These are phyloP conservation scores for Polygonum maritimum DNA, from an alignment of 148 eudicot species.

Conservation along the genomic window DNA sequence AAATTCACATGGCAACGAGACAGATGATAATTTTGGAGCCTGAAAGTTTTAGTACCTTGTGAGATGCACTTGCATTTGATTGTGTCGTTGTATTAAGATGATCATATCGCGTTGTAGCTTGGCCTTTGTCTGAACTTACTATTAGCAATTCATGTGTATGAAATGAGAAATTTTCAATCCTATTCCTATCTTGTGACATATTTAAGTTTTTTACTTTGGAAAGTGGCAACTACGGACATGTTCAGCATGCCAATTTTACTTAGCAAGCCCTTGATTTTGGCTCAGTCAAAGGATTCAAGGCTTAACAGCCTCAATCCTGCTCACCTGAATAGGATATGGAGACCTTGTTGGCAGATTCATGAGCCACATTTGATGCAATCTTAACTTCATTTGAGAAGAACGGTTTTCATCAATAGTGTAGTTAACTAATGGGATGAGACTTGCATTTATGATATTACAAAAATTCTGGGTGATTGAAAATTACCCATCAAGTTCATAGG, in stretches of 20 bases:
- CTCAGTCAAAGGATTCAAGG: neutral
- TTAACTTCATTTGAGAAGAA: neutral
- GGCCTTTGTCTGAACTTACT: neutral
- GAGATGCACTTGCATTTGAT: constrained; percentile 1
- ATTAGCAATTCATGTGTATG: neutral
- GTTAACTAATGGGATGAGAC: neutral
- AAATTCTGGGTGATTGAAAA: neutral
- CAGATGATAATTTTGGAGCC: neutral
- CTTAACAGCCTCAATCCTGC: too few relatives aligned
- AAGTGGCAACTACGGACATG: neutral
- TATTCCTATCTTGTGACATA: neutral
- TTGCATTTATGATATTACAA: neutral
- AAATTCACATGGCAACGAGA: neutral
- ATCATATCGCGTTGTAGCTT: neutral
- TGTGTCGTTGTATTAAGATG: neutral
- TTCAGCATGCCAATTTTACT: neutral
- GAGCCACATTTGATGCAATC: neutral
- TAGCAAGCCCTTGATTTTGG: neutral
- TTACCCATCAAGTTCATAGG: too few relatives aligned
- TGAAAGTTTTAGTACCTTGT: neutral
- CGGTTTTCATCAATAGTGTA: neutral
- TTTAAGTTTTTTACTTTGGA: neutral
- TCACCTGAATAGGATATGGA: too few relatives aligned
- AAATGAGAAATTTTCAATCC: neutral
- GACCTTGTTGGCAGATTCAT: too few relatives aligned